These are phyloP conservation scores for Pelargonium australe DNA, from an alignment of 441 rosid species.

Conservation along the genomic window DNA sequence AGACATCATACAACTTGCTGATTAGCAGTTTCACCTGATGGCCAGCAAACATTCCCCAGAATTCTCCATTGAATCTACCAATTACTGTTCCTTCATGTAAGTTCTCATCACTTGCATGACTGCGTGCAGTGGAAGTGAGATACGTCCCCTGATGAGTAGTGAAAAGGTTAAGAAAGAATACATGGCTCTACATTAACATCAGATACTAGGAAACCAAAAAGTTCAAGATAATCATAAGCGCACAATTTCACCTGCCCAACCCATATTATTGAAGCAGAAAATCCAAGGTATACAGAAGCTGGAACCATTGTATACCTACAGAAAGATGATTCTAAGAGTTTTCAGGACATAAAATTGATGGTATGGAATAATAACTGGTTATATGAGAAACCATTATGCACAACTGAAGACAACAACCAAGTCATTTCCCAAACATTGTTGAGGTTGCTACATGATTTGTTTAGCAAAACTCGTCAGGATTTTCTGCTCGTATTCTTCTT, in stretches of 20 bases:
- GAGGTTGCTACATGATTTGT: no score
- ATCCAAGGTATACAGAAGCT: constrained; percentile 78
- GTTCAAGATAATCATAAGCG: constrained; percentile 15
- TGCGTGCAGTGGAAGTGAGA: constrained; percentile 74
- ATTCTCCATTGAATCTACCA: constrained; percentile 84
- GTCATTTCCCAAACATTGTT: no score
- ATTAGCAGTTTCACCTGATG: constrained; percentile 54
- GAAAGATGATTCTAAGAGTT: constrained; percentile 5
- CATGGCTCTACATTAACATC: background rate
- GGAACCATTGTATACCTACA: constrained; percentile 84
- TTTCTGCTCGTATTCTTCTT: no score
- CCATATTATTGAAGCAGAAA: constrained; percentile 89
- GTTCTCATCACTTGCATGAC: constrained; percentile 52
- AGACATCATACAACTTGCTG: background rate
- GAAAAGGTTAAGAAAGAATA: constrained; percentile 15
- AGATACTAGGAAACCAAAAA: constrained; percentile 4
- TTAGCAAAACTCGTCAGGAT: no score
- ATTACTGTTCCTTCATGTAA: constrained; percentile 68
- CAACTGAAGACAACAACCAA: no score
- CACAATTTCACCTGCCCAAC: constrained; percentile 67
- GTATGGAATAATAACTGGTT: background rate
- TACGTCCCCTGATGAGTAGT: constrained; percentile 63
- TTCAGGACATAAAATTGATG: background rate
- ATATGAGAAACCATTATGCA: no score
- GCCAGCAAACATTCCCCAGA: constrained; percentile 81